Evolutionary conservation across 2,329 filamentous ascomycete species (phyloP), one percentile per base, ranked within the genome.

Genomic region (Phaeomoniella chlamydospora): DNA sequence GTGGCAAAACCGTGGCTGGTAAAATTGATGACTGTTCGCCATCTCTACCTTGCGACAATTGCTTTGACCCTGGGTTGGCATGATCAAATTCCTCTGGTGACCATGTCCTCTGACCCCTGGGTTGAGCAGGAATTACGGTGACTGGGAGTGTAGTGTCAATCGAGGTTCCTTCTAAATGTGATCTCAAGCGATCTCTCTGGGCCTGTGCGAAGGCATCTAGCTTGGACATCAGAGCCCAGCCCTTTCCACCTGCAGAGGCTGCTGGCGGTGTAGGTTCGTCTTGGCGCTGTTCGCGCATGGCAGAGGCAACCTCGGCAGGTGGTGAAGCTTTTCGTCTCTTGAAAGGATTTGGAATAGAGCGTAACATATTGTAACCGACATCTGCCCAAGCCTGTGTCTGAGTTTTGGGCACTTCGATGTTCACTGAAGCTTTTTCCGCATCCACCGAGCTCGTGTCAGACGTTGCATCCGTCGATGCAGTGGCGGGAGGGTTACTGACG

Each of bases 41-140:
- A 6, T 26, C 9, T 26, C 22, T n/a, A 26, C 9, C 22, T 26
- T 6, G 6, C 6, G 22, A 26, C 6, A 26, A n/a, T 26, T 6
- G 22, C 22, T 26, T 6, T n/a, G n/a, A n/a, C n/a, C 22, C 22
- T 26, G 22, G 22, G n/a, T 38, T 47, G 10, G 49, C 46, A 36
- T 48, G 41, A 15, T 50, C 47, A 12, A 52, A 42, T 19, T 55
- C 52, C 33, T 58, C 56, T 5, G 70, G 68, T 30, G 64, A 70
- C 67, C 70, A 74, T 4, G 67, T 67, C 32, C 70, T 57, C 22
- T 67, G 65, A 29, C 59, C 61, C 29, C 67, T 59, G 15, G 65
- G 65, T 41, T 72, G 68, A 3, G 72, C 71, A 3, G 73, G 74
- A 35, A 78, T 74, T 18, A 77, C 62, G 0, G 71, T 77, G 14